These are phyloP conservation scores for Hypoxylon rickii DNA, from an alignment of 495 filamentous ascomycete species.

Conservation along the genomic window DNA sequence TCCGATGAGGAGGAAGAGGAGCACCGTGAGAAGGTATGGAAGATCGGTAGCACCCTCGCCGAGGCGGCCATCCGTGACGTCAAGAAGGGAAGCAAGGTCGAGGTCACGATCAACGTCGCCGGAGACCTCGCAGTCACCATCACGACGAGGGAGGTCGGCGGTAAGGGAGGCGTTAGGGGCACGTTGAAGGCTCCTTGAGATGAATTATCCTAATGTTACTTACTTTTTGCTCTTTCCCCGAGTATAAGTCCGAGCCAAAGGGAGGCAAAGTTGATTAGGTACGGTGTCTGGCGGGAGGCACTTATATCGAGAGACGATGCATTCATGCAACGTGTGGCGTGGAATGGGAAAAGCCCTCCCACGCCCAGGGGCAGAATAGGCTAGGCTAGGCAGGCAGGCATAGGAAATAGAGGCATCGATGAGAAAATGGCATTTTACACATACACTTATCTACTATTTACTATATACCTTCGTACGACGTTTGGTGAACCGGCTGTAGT, in stretches of 20 bases:
- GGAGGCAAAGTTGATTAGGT: not conserved
- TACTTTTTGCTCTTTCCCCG: not conserved
- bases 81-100: constrained; percentile 88
- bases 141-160: constrained; percentile 82
- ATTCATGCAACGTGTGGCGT: not conserved
- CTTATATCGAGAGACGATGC: constrained; percentile 3
- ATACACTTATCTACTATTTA: not conserved
- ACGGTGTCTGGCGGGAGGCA: not conserved
- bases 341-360: not conserved
- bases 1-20: constrained; percentile 88
- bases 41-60: constrained; percentile 79
- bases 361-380: constrained; percentile 3
- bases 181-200: constrained; percentile 48
- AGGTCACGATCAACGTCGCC: constrained; percentile 86
- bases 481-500: no score
- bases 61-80: constrained; percentile 82
- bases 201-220: not conserved
- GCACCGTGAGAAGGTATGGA: constrained; percentile 88
- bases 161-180: constrained; percentile 82
- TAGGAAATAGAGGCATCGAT: constrained; percentile 4
- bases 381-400: not conserved
- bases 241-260: not conserved
- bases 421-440: not conserved
- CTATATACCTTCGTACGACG: not conserved
- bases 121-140: constrained; percentile 77